Percentiles rank a stretch among this genome's conserved stretches.
phyloP scores from a whole-genome alignment of 2,329 filamentous ascomycete species.

The Botrytis byssoidea region DNA sequence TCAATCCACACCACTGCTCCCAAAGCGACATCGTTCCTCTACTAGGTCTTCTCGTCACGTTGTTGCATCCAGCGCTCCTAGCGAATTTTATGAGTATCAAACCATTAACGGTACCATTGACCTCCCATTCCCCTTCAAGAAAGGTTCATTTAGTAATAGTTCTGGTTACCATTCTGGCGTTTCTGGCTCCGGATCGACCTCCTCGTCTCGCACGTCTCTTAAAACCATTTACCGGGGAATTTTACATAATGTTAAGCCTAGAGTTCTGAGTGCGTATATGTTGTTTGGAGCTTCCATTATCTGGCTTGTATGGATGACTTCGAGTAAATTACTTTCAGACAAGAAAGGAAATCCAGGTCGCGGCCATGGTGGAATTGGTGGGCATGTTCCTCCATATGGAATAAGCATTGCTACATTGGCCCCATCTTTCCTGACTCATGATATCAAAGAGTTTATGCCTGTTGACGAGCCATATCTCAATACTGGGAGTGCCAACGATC shows the following conservation, averaged over 20 bases:
- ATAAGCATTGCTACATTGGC: too few species aligned
- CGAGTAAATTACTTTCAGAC: not conserved
- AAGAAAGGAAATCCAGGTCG: not conserved
- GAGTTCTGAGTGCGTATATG: not conserved
- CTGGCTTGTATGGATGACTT: slow-evolving; percentile 7
- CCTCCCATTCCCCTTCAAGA: too few species aligned
- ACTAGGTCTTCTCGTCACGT: not conserved
- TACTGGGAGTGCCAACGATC: not conserved
- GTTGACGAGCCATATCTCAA: too few species aligned
- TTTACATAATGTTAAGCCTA: not conserved
- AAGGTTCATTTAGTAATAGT: not conserved
- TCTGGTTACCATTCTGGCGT: not conserved
- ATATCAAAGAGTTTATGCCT: not conserved
- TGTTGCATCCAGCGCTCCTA: not conserved
- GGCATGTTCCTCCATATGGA: not conserved
- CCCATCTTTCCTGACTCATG: not conserved
- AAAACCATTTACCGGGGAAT: not conserved
- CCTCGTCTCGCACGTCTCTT: too few species aligned
- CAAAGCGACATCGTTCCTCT: not conserved
- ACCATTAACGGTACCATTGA: not conserved
- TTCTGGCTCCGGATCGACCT: not conserved
- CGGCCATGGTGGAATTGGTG: not conserved
- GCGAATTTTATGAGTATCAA: not conserved
- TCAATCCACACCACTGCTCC: not conserved
- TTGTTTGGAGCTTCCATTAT: not conserved